These are phyloP conservation scores for Aleurites moluccanus DNA, from an alignment of 441 rosid species.

Conservation along the genomic window DNA sequence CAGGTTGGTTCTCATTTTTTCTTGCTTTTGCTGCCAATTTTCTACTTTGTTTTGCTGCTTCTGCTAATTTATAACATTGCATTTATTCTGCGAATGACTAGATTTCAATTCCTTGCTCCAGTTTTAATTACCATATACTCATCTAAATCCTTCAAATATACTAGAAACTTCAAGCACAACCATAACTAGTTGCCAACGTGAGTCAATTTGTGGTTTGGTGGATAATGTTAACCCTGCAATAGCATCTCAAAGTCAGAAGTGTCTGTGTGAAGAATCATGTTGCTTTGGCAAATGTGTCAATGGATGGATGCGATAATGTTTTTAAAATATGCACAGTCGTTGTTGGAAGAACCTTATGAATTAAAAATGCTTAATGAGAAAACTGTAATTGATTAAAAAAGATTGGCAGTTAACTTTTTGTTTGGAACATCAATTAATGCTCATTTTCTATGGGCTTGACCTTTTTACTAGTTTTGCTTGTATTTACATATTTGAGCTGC, in stretches of 20 bases:
- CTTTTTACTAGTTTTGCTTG: conserved; percentile 1
- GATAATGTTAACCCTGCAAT: neutral
- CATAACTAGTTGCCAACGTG: neutral
- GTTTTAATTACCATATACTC: neutral
- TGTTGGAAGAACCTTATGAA: neutral
- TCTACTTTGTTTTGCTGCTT: neutral
- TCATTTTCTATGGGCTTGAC: neutral
- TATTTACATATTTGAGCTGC: neutral
- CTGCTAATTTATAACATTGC: neutral
- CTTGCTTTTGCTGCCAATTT: neutral
- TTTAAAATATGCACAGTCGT: neutral
- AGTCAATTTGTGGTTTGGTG: conserved; percentile 5
- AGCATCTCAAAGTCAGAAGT: neutral
- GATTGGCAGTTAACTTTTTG: conserved; percentile 1
- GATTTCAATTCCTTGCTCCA: neutral
- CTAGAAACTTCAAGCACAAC: neutral
- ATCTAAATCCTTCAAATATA: neutral
- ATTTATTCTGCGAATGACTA: neutral
- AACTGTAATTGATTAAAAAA: neutral
- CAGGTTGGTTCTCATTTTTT: conserved; percentile 60
- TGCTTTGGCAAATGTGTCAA: neutral
- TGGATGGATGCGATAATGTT: neutral
- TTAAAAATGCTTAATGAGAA: neutral
- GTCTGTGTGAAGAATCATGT: neutral
- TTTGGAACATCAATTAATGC: neutral